These are phyloP conservation scores for Monilinia aucupariae DNA, from an alignment of 2,329 filamentous ascomycete species.

Conservation along the genomic window DNA sequence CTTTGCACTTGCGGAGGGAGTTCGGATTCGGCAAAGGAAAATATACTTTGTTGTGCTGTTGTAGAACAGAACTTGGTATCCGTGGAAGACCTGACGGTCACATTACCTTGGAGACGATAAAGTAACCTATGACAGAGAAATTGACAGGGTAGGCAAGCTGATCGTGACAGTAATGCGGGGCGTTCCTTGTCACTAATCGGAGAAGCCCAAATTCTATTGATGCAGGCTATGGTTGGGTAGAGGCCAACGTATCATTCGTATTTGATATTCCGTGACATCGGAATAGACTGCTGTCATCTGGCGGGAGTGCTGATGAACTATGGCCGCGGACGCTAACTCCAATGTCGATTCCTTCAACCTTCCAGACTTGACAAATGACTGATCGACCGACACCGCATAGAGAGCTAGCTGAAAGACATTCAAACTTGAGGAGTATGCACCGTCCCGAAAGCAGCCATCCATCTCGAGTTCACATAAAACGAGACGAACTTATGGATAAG, in stretches of 20 bases:
- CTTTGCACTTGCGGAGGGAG: neutral
- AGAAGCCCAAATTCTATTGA: neutral
- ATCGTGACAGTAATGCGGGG: slow-evolving; percentile 1
- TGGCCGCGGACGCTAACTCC: neutral
- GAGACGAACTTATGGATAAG: slow-evolving; percentile 13
- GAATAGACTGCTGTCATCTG: neutral
- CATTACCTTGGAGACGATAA: slow-evolving; percentile 8
- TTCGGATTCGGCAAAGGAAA: slow-evolving; percentile 13
- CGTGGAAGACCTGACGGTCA: slow-evolving; percentile 10
- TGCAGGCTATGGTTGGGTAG: neutral
- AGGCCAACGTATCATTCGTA: neutral
- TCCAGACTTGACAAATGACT: neutral
- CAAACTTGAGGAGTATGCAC: neutral
- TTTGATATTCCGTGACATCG: slow-evolving; percentile 3
- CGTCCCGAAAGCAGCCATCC: neutral
- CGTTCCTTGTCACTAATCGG: neutral
- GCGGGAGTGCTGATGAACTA: neutral
- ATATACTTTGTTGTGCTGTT: neutral
- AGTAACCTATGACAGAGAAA: neutral
- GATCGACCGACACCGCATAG: neutral
- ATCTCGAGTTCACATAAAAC: neutral
- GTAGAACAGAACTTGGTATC: slow-evolving; percentile 2
- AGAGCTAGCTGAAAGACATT: slow-evolving; percentile 6
- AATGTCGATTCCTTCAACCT: neutral
- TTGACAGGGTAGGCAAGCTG: neutral